These are phyloP conservation scores for Ogataea chonburiensis DNA, from an alignment of 805 yeast genomes.

Conservation along the genomic window DNA sequence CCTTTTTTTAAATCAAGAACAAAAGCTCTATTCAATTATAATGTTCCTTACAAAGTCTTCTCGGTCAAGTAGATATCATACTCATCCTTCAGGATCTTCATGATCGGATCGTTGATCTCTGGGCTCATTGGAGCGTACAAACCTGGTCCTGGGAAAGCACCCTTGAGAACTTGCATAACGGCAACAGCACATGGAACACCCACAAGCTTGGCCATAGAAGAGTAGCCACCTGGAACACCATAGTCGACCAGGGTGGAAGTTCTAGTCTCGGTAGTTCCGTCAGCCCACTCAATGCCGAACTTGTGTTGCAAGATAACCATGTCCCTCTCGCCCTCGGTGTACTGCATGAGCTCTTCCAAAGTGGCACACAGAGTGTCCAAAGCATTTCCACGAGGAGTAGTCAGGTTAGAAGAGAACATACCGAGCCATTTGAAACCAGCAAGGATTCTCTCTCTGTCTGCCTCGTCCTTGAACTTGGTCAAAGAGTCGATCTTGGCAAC, in stretches of 20 bases:
- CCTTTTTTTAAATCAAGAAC: slow-evolving; percentile 7
- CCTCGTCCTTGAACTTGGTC: slow-evolving; percentile 77
- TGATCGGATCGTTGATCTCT: slow-evolving; percentile 85
- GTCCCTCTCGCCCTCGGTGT: slow-evolving; percentile 93
- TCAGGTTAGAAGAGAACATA: slow-evolving; percentile 70
- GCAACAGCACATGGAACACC: slow-evolving; percentile 99
- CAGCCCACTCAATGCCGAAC: slow-evolving; percentile 96
- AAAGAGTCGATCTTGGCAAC: slow-evolving; percentile 70
- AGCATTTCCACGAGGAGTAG: slow-evolving; percentile 89
- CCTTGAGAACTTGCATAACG: slow-evolving; percentile 77
- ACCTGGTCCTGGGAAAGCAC: slow-evolving; percentile 75
- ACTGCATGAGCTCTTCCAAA: slow-evolving; percentile 93
- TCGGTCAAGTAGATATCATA: slow-evolving; percentile 86
- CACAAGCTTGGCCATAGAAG: slow-evolving; percentile 97
- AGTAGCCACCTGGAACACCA: slow-evolving; percentile 90
- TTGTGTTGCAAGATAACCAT: slow-evolving; percentile 94
- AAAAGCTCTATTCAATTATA: slow-evolving; percentile 5
- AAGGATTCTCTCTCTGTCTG: slow-evolving; percentile 82
- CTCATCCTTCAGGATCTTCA: slow-evolving; percentile 86
- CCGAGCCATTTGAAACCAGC: slow-evolving; percentile 95
- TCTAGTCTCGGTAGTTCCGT: slow-evolving; percentile 87
- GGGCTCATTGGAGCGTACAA: slow-evolving; percentile 90
- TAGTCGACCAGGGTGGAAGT: slow-evolving; percentile 93
- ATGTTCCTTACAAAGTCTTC: slow-evolving; percentile 55
- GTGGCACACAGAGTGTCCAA: slow-evolving; percentile 96